Base-by-base conservation (phyloP, 345 rosid species). In the Syzygium jambos region DNA sequence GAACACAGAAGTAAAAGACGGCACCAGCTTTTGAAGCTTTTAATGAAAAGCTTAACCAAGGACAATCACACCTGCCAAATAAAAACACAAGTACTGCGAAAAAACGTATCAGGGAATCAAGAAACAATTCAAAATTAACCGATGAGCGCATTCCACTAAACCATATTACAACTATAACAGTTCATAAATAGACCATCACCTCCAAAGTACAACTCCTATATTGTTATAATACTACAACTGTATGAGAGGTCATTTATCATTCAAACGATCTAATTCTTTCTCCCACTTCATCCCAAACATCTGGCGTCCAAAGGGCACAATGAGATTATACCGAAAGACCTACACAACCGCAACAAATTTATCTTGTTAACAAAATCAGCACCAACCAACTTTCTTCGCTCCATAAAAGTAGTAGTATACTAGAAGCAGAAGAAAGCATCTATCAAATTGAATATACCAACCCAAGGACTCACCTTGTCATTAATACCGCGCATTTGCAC, bases 271-370 rank as follows among this genome's bases (percentile, higher is more conserved):
- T 49, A 96, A 68, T 89, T 97, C 99, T 88, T 93, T 97, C 89
- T 96, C 96, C 98, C 98, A 96, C 86, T 97, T 97, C 87, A 96
- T 53, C 86, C 98, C 99, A 87, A 89, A 86, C 96, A 97, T 95
- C 89, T 96, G 99, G 6, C 98, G 98, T 41, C 99, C 98, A 43
- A 95, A 95, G 17, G 98, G 98, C 43, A 93, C 98, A 1, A 97
- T 95, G 78, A 97, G 93, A 65, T 96, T 97, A 86, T 97, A 95
- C 87, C 95, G 91, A 83, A 96, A 94, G 84, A 97, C 97, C 99
- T 96, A 92, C 87, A 87, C 86, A 52, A 34, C 55, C 17, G 11
- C 61, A 59, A 27, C 84, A 87, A 14, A 78, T 52, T 22, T 7
- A 85, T 73, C 43, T 73, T 73, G 80, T 73, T 73, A 73, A 34